Conservation (phyloP, 768 basidiomycete genomes). For the Rhodotorula taiwanensis region DNA sequence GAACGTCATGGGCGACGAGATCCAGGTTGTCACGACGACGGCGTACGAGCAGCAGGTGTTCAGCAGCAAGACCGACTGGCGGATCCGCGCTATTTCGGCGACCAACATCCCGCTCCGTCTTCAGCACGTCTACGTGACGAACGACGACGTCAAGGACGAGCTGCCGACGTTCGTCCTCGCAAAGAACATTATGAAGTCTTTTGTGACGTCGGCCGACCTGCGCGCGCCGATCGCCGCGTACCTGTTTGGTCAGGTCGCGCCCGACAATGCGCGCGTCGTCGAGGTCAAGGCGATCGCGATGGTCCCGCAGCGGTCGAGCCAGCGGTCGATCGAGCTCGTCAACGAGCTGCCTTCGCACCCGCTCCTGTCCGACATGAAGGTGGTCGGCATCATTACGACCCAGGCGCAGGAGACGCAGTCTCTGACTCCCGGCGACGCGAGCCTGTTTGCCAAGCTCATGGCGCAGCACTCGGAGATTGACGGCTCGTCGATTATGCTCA, state of each 20-base stretch:
- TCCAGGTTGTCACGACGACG: conserved; percentile 92
- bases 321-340: conserved; percentile 83
- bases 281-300: conserved; percentile 97
- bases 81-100: conserved; percentile 93
- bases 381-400: conserved; percentile 51
- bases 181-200: conserved; percentile 90
- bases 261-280: conserved; percentile 93
- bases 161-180: conserved; percentile 93
- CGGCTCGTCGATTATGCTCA: conserved; percentile 88
- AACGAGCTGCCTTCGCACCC: conserved; percentile 80
- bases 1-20: conserved; percentile 92
- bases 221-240: conserved; percentile 93
- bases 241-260: conserved; percentile 76
- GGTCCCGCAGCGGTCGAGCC: conserved; percentile 94
- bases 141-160: conserved; percentile 98
- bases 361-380: conserved; percentile 87
- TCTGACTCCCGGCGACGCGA: conserved; percentile 85
- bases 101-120: conserved; percentile 92
- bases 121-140: conserved; percentile 98
- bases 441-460: conserved; percentile 94
- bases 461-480: conserved; percentile 82
- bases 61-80: conserved; percentile 99
- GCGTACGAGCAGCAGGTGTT: conserved; percentile 99
- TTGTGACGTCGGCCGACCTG: conserved; percentile 85
- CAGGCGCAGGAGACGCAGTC: conserved; percentile 88